phyloP scores from a whole-genome alignment of 108 stramenopile genomes.

The Thalassiosira profunda region DNA sequence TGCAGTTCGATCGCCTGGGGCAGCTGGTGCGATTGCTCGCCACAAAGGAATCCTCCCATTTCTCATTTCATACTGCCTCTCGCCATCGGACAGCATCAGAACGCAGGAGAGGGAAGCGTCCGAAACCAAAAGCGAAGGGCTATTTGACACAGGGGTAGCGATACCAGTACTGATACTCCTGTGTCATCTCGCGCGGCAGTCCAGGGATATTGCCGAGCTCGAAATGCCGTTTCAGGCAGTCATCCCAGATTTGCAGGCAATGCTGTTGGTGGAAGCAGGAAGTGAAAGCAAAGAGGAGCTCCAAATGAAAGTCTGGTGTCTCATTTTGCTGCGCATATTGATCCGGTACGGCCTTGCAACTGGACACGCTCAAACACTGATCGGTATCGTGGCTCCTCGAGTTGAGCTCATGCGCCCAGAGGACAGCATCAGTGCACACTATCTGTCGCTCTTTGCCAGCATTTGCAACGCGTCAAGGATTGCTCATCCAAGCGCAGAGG shows the following conservation, averaged over 20 bases:
- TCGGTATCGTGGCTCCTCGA: slow-evolving; percentile 52
- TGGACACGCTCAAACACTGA: slow-evolving; percentile 50
- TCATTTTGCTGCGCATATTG: slow-evolving; percentile 73
- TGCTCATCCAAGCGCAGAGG: not conserved
- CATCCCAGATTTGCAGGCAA: slow-evolving; percentile 40
- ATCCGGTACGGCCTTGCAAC: slow-evolving; percentile 78
- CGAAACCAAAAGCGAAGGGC: not conserved
- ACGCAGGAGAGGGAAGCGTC: not conserved
- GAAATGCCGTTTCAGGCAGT: slow-evolving; percentile 30
- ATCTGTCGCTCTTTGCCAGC: slow-evolving; percentile 45
- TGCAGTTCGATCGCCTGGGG: slow-evolving; percentile 81
- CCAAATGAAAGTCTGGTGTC: slow-evolving; percentile 56
- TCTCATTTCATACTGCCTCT: slow-evolving; percentile 31
- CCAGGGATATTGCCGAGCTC: slow-evolving; percentile 67
- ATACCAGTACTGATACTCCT: slow-evolving; percentile 61
- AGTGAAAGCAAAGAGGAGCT: slow-evolving; percentile 30
- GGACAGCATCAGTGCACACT: slow-evolving; percentile 61
- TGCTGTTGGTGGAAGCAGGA: slow-evolving; percentile 28
- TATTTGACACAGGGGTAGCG: slow-evolving; percentile 26
- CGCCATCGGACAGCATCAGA: slow-evolving; percentile 5
- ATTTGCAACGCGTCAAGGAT: slow-evolving; percentile 33
- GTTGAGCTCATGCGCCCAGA: slow-evolving; percentile 18
- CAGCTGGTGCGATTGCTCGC: slow-evolving; percentile 79
- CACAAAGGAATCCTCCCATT: slow-evolving; percentile 63
- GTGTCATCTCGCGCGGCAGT: slow-evolving; percentile 78